Evolutionary conservation across 2,329 filamentous ascomycete species (phyloP).

Genomic region (Alternaria sp.): DNA sequence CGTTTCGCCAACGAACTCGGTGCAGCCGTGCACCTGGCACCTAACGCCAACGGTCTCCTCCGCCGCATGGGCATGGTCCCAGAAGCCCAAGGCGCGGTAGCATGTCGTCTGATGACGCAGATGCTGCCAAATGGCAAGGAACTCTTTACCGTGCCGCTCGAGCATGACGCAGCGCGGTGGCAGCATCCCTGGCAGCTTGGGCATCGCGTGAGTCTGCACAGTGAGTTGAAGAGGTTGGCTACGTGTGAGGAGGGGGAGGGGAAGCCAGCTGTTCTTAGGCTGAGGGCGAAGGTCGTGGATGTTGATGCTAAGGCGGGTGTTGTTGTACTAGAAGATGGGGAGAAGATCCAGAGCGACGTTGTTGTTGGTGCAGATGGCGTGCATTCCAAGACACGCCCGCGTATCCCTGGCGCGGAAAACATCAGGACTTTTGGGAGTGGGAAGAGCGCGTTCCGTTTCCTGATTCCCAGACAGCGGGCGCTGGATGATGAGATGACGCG

Average conservation of each 20-base stretch:
- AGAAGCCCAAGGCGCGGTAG: conserved; percentile 48
- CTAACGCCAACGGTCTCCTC: conserved; percentile 66
- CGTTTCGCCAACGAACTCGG: conserved; percentile 63
- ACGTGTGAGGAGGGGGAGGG: conserved; percentile 45
- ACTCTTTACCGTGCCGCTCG: conserved; percentile 47
- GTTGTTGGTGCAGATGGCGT: conserved; percentile 64
- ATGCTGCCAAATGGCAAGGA: conserved; percentile 47
- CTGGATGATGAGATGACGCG: conserved; percentile 49
- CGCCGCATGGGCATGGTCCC: conserved; percentile 53
- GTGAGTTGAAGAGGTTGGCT: conserved; percentile 57
- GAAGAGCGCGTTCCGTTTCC: conserved; percentile 64
- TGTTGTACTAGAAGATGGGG: conserved; percentile 48
- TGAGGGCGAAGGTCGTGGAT: conserved; percentile 52
- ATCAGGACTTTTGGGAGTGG: conserved; percentile 55
- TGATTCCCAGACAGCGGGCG: conserved; percentile 56
- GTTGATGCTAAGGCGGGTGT: conserved; percentile 47
- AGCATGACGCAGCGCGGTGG: conserved; percentile 53
- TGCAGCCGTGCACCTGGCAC: conserved; percentile 67
- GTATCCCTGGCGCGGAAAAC: conserved; percentile 34
- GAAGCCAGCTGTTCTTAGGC: conserved; percentile 49
- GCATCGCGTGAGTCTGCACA: conserved; percentile 62
- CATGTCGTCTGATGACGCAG: conserved; percentile 41
- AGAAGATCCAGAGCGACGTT: conserved; percentile 55
- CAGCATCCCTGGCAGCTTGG: conserved; percentile 61
- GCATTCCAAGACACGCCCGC: conserved; percentile 45